Conservation (phyloP, 2,329 filamentous ascomycete genomes). For the Trichoderma atroviride region DNA sequence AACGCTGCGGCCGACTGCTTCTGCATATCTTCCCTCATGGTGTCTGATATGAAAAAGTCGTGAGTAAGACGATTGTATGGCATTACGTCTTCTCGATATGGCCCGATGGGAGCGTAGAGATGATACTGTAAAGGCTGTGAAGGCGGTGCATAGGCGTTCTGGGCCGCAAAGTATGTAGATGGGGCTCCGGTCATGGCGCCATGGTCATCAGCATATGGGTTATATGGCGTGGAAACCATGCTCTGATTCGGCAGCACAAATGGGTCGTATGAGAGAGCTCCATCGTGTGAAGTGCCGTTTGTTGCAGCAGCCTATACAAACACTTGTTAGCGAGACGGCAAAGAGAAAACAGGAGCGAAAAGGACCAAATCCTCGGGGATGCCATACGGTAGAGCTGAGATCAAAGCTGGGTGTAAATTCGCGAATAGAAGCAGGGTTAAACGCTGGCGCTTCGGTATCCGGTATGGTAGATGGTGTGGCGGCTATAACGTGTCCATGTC, state of each 20-base stretch:
- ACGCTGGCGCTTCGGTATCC: slow-evolving; percentile 49
- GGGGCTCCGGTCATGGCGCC: slow-evolving; percentile 58
- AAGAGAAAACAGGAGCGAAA: not conserved
- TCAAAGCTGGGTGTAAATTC: slow-evolving; percentile 65
- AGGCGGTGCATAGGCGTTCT: slow-evolving; percentile 53
- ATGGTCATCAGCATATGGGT: slow-evolving; percentile 79
- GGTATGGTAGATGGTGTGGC: slow-evolving; percentile 45
- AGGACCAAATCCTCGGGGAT: slow-evolving; percentile 25
- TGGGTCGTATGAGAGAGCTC: slow-evolving; percentile 57
- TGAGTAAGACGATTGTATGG: slow-evolving; percentile 85
- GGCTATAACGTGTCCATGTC: slow-evolving; percentile 31
- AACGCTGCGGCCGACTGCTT: slow-evolving; percentile 83
- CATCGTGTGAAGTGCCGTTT: slow-evolving; percentile 55
- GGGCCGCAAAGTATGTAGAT: slow-evolving; percentile 68
- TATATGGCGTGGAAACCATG: slow-evolving; percentile 58
- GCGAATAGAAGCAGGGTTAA: slow-evolving; percentile 60
- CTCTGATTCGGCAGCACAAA: slow-evolving; percentile 63
- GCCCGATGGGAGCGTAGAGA: slow-evolving; percentile 84
- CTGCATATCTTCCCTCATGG: slow-evolving; percentile 83
- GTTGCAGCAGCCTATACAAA: slow-evolving; percentile 39
- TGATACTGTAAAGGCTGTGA: slow-evolving; percentile 82
- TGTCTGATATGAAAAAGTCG: slow-evolving; percentile 89
- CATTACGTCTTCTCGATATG: slow-evolving; percentile 77
- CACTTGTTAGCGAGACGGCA: not conserved
- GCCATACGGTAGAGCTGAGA: slow-evolving; percentile 49